Conservation (phyloP, 2,329 filamentous ascomycete species). For the Microcyclosporella mali region DNA sequence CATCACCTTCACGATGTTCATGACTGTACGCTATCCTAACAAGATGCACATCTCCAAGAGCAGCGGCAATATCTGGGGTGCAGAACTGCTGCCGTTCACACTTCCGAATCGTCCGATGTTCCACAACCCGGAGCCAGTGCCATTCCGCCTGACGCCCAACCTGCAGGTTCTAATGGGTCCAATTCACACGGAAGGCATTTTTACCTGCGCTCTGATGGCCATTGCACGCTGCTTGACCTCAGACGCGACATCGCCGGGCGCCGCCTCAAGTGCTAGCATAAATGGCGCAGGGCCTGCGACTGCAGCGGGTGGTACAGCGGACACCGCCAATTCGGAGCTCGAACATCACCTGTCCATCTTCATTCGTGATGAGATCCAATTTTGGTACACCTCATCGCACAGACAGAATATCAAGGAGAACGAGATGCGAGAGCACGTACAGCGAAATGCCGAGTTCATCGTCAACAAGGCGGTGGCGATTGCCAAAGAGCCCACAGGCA, state of each 20-base stretch:
- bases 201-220: slow-evolving; percentile 90
- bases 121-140: slow-evolving; percentile 90
- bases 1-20: slow-evolving; percentile 97
- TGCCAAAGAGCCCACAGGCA: slow-evolving; percentile 60
- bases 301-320: slow-evolving; percentile 4
- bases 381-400: slow-evolving; percentile 84
- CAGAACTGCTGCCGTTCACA: slow-evolving; percentile 88
- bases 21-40: slow-evolving; percentile 90
- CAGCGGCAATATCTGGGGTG: slow-evolving; percentile 92
- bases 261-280: slow-evolving; percentile 9
- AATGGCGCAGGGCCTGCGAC: slow-evolving; percentile 27
- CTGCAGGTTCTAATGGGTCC: slow-evolving; percentile 94
- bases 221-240: slow-evolving; percentile 92
- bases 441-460: slow-evolving; percentile 81
- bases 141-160: slow-evolving; percentile 95
- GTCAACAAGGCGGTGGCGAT: slow-evolving; percentile 84
- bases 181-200: slow-evolving; percentile 91
- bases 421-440: slow-evolving; percentile 71
- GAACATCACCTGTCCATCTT: slow-evolving; percentile 92
- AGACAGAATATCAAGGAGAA: slow-evolving; percentile 57
- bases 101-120: slow-evolving; percentile 78
- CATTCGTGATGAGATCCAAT: slow-evolving; percentile 95
- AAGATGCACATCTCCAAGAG: slow-evolving; percentile 87
- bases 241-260: slow-evolving; percentile 41
- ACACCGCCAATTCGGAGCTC: slow-evolving; percentile 54